phyloP scores from a whole-genome alignment of 768 basidiomycete genomes.

The Hericium rajendrae region DNA sequence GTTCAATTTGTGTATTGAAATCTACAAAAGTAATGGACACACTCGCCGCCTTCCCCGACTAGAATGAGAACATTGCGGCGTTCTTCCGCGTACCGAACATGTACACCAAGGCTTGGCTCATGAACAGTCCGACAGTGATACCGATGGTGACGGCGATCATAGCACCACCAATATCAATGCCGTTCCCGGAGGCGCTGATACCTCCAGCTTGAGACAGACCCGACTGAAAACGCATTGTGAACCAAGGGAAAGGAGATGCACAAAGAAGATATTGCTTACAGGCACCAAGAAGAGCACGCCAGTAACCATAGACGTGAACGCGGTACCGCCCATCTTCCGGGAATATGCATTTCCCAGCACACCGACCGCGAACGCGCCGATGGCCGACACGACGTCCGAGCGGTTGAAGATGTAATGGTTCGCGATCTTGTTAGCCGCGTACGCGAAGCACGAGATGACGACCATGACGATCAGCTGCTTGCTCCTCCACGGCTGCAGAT shows the following conservation, averaged over 20 bases:
- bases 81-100: conserved; percentile 73
- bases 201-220: conserved; percentile 80
- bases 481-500: conserved; percentile 63
- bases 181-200: conserved; percentile 70
- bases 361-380: conserved; percentile 73
- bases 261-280: conserved; percentile 32
- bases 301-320: conserved; percentile 87
- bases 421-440: conserved; percentile 68
- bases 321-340: conserved; percentile 70
- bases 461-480: conserved; percentile 75
- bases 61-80: conserved; percentile 74
- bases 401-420: conserved; percentile 77
- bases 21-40: no score
- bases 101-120: conserved; percentile 77
- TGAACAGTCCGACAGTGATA: conserved; percentile 80
- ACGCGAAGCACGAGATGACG: conserved; percentile 68
- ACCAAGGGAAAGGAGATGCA: background rate
- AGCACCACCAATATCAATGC: conserved; percentile 75
- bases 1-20: no score
- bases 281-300: conserved; percentile 81
- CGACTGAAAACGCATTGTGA: conserved; percentile 35
- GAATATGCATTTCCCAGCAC: conserved; percentile 72
- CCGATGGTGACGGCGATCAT: conserved; percentile 88
- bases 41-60: background rate
- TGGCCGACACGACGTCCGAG: conserved; percentile 72